Conservation (phyloP, 2,329 filamentous ascomycete genomes). For the Colletotrichum sublineola region DNA sequence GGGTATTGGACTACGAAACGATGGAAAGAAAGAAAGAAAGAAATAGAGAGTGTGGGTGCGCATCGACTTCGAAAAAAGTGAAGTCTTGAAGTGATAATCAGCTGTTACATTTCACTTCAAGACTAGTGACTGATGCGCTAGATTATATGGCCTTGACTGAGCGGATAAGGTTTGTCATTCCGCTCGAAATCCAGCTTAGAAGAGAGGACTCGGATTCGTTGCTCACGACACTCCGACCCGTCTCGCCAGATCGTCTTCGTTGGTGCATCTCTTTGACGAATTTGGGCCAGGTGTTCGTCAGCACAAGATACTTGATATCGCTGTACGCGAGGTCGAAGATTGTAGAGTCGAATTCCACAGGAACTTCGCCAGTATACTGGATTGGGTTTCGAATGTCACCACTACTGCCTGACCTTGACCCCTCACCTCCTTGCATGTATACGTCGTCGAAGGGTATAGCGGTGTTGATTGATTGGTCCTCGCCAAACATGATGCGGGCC, state of each 20-base stretch:
- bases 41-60: too few relatives aligned
- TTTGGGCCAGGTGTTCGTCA: conserved; percentile 77
- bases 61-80: too few relatives aligned
- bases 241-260: conserved; percentile 44
- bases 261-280: conserved; percentile 58
- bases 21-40: not conserved
- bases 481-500: conserved; percentile 51
- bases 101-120: not conserved
- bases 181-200: conserved; percentile 41
- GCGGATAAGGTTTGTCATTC: conserved; percentile 11
- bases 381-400: conserved; percentile 32
- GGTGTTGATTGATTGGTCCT: conserved; percentile 18
- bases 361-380: conserved; percentile 58
- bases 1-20: not conserved
- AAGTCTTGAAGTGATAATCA: not conserved
- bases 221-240: conserved; percentile 42
- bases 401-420: not conserved
- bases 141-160: not conserved
- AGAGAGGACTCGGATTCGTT: conserved; percentile 42
- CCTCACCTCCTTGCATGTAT: not conserved
- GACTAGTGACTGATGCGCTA: not conserved
- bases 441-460: conserved; percentile 43
- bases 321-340: conserved; percentile 72
- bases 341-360: conserved; percentile 60
- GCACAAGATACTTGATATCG: conserved; percentile 75